Base-by-base conservation (phyloP, 2,329 filamentous ascomycete genomes). In the Fusarium miscanthi region DNA sequence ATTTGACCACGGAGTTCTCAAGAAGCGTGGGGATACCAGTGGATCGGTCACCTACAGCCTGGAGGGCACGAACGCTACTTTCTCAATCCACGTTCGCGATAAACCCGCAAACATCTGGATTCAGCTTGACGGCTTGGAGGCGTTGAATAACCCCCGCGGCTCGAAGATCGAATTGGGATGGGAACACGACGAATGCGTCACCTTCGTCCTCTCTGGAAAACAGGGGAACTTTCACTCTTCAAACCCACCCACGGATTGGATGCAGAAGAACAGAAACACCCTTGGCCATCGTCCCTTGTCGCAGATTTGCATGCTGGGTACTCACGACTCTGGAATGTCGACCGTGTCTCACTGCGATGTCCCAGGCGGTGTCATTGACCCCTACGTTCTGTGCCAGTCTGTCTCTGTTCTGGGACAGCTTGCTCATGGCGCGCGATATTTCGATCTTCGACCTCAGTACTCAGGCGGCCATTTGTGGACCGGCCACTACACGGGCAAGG, bases 321-420 rank as follows among this genome's bases (percentile, higher is more conserved):
- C 64, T 1, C 64, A 67, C 8, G 63, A 67, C 27, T 67, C 64
- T 4, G 64, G 46, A 8, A 67, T 67, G 64, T 67, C 63, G 2
- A 51, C 38, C 23, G 27, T 66, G 1, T 53, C 53, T 2, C 64
- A 67, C 12, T 67, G 30, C 2, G 63, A 67, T 30, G 41, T 67
- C 0, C 64, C 64, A 0, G 61, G 58, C 0, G 65, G 64, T 4
- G 43, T 61, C 1, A 67, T 67, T 3, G 64, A 67, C 5, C 61
- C 62, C 2, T 67, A 67, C 6, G 64, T 67, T 3, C 27, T 67
- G 2, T 67, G 64, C 8, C 64, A 67, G 5, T 66, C 51, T 2
- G 37, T 43, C 1, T 40, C 56, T 3, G 41, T 67, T 1, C 17
- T 42, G 6, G 64, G 63, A 9, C 64, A 67, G 12, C 64, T 67